Percentiles rank a stretch among this genome's conserved stretches.
Conservation (phyloP, 495 filamentous ascomycete species). For the Neurospora sp. region DNA sequence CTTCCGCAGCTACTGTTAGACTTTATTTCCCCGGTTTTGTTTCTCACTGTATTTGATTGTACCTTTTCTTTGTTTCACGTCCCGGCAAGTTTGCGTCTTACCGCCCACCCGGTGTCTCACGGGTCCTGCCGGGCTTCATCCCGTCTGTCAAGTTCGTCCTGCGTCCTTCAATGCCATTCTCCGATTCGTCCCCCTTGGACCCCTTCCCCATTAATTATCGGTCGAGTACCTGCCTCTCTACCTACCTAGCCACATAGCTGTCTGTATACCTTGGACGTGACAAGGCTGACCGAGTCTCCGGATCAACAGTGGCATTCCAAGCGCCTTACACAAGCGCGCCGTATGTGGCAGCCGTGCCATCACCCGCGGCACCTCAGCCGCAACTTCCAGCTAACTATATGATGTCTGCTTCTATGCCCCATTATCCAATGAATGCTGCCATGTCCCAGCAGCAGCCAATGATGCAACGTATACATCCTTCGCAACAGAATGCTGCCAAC, state of each 20-base stretch:
- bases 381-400: conserved; percentile 41
- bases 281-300: conserved; percentile 9
- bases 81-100: background rate
- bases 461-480: conserved; percentile 37
- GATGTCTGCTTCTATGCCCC: conserved; percentile 31
- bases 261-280: background rate
- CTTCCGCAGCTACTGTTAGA: conserved; percentile 1
- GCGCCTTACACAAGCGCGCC: conserved; percentile 41
- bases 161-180: background rate
- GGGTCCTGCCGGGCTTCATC: background rate
- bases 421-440: conserved; percentile 29
- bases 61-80: background rate
- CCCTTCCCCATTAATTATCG: background rate
- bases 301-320: conserved; percentile 40
- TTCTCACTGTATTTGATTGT: background rate
- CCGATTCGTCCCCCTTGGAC: background rate
- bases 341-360: conserved; percentile 34
- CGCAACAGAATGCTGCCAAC: conserved; percentile 23
- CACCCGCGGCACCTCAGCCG: conserved; percentile 32
- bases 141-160: background rate
- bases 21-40: conserved; percentile 1
- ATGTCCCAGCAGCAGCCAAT: conserved; percentile 29
- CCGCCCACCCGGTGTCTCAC: background rate
- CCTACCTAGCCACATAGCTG: background rate
- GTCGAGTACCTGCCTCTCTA: background rate